Conservation (phyloP, 2,329 filamentous ascomycete species). For the Tolypocladium ovalisporum region DNA sequence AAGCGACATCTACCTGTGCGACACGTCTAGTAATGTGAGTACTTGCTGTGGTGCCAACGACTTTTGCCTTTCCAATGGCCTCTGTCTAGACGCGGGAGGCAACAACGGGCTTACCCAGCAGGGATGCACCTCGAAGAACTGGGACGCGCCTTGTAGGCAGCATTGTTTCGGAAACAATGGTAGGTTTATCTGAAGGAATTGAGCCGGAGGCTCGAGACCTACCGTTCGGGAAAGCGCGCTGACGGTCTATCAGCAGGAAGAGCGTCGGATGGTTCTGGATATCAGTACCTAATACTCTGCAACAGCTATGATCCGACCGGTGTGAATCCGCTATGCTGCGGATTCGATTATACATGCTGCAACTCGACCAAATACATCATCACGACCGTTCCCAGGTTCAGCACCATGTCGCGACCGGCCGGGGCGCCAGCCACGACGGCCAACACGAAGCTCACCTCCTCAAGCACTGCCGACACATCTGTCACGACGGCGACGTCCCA, state of each 20-base stretch:
- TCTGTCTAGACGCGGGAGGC: background rate
- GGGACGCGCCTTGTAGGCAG: background rate
- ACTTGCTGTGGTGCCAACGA: background rate
- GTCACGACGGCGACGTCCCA: background rate
- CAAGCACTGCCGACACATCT: background rate
- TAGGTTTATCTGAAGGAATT: background rate
- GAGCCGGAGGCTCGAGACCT: background rate
- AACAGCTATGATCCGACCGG: background rate
- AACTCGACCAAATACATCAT: background rate
- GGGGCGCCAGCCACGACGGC: background rate
- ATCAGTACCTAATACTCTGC: background rate
- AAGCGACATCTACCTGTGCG: background rate
- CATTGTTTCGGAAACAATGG: background rate
- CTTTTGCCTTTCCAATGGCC: background rate
- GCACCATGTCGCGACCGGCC: background rate
- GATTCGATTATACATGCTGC: background rate
- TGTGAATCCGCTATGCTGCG: background rate
- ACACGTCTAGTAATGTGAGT: background rate
- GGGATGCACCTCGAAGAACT: background rate
- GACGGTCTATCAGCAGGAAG: background rate
- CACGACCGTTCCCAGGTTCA: background rate
- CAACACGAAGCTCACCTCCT: background rate
- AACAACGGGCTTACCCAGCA: background rate
- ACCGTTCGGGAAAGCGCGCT: background rate
- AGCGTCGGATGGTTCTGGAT: background rate